phyloP scores from a whole-genome alignment of 495 filamentous ascomycete species.

The Tetracladium setigerum region DNA sequence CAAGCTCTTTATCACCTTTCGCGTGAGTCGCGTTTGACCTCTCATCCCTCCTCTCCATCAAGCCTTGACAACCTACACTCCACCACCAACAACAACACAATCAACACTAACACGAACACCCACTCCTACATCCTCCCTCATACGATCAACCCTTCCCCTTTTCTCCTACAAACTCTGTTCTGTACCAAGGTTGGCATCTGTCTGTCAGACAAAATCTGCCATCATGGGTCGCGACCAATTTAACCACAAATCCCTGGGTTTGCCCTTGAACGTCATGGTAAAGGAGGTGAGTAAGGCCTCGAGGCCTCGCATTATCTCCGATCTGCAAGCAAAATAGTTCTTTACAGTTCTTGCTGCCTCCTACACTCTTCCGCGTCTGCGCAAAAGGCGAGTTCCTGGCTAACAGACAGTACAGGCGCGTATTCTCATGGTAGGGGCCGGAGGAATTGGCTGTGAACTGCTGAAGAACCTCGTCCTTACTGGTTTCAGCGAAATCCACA shows the following conservation, averaged over 20 bases:
- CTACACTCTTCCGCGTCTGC: too few species aligned
- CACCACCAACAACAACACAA: too few species aligned
- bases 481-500: slow-evolving; percentile 90
- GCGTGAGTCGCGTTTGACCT: too few species aligned
- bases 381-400: neutral
- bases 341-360: too few species aligned
- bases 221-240: slow-evolving; percentile 48
- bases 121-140: too few species aligned
- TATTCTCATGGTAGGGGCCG: slow-evolving; percentile 90
- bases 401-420: slow-evolving; percentile 53
- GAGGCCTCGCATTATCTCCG: neutral
- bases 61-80: too few species aligned
- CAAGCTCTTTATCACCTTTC: too few species aligned
- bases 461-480: slow-evolving; percentile 93
- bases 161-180: neutral
- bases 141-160: neutral
- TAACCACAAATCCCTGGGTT: slow-evolving; percentile 52
- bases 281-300: slow-evolving; percentile 47
- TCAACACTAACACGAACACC: too few species aligned
- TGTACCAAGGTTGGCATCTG: neutral
- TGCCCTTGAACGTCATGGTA: slow-evolving; percentile 50
- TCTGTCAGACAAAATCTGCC: slow-evolving; percentile 1
- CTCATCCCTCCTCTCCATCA: too few species aligned
- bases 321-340: too few species aligned
- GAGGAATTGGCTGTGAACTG: slow-evolving; percentile 95